Conservation (phyloP, 2,329 filamentous ascomycete genomes). For the Cladophialophora chaetospira region DNA sequence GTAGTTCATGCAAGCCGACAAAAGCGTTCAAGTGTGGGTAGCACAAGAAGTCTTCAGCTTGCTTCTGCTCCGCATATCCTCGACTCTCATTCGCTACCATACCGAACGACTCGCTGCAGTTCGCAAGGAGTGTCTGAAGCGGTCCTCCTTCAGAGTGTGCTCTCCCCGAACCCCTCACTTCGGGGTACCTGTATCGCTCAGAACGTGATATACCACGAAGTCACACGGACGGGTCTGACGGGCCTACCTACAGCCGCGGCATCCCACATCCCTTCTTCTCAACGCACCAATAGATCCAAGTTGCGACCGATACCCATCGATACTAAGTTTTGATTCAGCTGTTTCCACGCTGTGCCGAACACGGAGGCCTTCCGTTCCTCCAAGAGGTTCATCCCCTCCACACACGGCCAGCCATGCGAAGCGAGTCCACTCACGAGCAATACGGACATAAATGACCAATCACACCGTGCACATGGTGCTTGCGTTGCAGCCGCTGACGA, state of each 20-base stretch:
- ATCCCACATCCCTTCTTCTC: neutral
- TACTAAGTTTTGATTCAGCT: neutral
- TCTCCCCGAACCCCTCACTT: no score
- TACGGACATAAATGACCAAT: neutral
- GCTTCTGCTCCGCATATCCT: neutral
- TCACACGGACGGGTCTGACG: slow-evolving; percentile 7
- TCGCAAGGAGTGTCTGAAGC: neutral
- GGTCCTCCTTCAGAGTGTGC: no score
- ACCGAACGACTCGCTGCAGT: neutral
- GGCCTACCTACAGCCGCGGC: neutral
- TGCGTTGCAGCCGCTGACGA: slow-evolving; percentile 15
- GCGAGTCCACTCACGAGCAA: neutral
- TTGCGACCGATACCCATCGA: neutral
- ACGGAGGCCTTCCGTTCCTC: no score
- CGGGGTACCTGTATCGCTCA: no score
- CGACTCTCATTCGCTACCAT: neutral
- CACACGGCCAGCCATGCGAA: neutral
- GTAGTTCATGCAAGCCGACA: slow-evolving; percentile 18
- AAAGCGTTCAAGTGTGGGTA: slow-evolving; percentile 8
- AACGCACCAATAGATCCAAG: neutral
- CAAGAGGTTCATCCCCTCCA: no score
- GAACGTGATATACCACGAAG: neutral
- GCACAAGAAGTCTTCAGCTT: neutral
- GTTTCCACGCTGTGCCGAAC: no score
- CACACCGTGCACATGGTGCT: neutral